phyloP scores from a whole-genome alignment of 2,329 filamentous ascomycete genomes.

The Xylariomycetidae sp. region DNA sequence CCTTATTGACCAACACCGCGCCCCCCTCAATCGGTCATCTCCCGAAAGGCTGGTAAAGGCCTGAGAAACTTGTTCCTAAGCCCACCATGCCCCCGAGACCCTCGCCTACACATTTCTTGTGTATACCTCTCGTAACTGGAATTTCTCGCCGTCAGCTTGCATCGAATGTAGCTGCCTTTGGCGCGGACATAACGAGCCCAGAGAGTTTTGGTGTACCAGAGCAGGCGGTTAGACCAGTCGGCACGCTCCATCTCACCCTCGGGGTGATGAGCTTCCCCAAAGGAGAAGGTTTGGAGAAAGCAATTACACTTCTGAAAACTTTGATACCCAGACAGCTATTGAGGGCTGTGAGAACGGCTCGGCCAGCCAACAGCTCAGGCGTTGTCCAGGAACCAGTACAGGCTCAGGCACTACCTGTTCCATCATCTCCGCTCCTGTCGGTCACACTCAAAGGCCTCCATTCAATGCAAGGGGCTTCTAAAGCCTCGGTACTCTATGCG shows the following conservation, averaged over 20 bases:
- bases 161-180: constrained; percentile 57
- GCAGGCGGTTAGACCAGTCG: constrained; percentile 68
- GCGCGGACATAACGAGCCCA: constrained; percentile 47
- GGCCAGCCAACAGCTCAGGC: constrained; percentile 1
- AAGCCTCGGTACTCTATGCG: constrained; percentile 62
- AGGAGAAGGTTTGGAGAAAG: constrained; percentile 38
- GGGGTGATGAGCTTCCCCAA: constrained; percentile 74
- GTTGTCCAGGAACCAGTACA: constrained; percentile 2
- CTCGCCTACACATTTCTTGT: constrained; percentile 69
- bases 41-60: too few species aligned
- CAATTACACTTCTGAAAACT: constrained; percentile 34
- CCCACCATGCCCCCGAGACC: constrained; percentile 31
- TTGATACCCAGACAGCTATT: constrained; percentile 38
- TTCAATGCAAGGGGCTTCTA: constrained; percentile 55
- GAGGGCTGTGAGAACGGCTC: constrained; percentile 18
- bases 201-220: constrained; percentile 50
- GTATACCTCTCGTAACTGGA: constrained; percentile 64
- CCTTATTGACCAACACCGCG: too few species aligned
- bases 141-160: constrained; percentile 61
- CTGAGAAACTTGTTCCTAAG: too few species aligned
- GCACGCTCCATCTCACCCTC: constrained; percentile 80
- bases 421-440: constrained; percentile 22
- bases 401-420: constrained; percentile 3
- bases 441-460: constrained; percentile 51
- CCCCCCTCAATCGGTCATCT: too few species aligned